Conservation (phyloP, 2,329 filamentous ascomycete genomes). For the Penicillium sp. region DNA sequence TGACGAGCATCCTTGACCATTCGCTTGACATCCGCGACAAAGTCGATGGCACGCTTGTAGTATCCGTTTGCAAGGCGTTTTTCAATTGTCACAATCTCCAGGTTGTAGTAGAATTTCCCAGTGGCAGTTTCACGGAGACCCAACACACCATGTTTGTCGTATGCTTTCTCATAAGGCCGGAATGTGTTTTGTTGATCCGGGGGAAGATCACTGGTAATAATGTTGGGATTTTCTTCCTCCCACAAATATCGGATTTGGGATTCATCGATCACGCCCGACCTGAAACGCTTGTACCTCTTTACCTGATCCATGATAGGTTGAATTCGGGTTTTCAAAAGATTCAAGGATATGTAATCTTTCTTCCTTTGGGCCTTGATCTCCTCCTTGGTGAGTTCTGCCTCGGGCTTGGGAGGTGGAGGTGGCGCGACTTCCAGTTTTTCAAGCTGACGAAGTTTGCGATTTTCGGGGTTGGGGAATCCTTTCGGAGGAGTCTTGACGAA, state of each 20-base stretch:
- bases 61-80: conserved; percentile 95
- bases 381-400: conserved; percentile 66
- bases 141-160: conserved; percentile 74
- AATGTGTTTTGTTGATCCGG: conserved; percentile 58
- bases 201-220: conserved; percentile 60
- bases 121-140: conserved; percentile 74
- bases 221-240: conserved; percentile 73
- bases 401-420: conserved; percentile 64
- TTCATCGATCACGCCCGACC: conserved; percentile 74
- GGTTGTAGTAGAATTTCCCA: conserved; percentile 89
- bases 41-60: conserved; percentile 88
- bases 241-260: conserved; percentile 76
- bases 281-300: conserved; percentile 88
- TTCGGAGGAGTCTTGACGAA: conserved; percentile 76
- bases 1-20: conserved; percentile 81
- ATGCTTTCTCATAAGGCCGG: conserved; percentile 75
- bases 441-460: conserved; percentile 81
- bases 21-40: conserved; percentile 80
- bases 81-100: conserved; percentile 90
- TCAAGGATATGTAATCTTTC: conserved; percentile 78
- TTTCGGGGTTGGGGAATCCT: conserved; percentile 83
- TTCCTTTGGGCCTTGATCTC: conserved; percentile 79
- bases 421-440: conserved; percentile 75
- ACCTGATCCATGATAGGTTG: conserved; percentile 98
- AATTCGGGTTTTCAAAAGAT: conserved; percentile 81